These are phyloP conservation scores for Helichrysum umbraculigerum DNA, from an alignment of 129 eudicot genomes.

Conservation along the genomic window DNA sequence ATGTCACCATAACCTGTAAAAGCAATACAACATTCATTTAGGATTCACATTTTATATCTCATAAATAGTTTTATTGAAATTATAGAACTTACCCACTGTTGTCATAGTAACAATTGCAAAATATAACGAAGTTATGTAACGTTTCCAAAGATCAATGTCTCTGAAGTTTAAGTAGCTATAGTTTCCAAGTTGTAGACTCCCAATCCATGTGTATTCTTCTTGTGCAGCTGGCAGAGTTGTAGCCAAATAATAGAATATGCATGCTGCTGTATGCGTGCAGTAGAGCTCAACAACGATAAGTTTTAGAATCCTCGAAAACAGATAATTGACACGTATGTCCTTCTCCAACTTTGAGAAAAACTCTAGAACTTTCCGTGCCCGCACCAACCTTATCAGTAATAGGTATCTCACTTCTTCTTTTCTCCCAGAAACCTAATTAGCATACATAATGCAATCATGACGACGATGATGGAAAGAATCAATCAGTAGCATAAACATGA, in stretches of 20 bases:
- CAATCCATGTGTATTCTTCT: slow-evolving; percentile 96
- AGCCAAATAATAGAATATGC: slow-evolving; percentile 90
- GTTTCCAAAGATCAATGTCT: slow-evolving; percentile 80
- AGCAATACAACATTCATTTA: slow-evolving; percentile 9
- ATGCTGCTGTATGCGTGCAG: slow-evolving; percentile 98
- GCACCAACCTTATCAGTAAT: slow-evolving; percentile 65
- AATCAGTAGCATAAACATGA: background rate
- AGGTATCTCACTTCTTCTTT: slow-evolving; percentile 83
- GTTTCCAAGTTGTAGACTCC: slow-evolving; percentile 83
- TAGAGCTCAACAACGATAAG: slow-evolving; percentile 81
- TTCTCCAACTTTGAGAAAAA: slow-evolving; percentile 74
- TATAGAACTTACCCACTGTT: slow-evolving; percentile 70
- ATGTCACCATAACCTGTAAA: slow-evolving; percentile 91
- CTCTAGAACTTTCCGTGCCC: slow-evolving; percentile 61
- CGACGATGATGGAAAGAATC: background rate
- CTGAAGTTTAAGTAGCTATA: slow-evolving; percentile 74
- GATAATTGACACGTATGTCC: slow-evolving; percentile 82
- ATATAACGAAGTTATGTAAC: slow-evolving; percentile 76
- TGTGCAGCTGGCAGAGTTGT: slow-evolving; percentile 67
- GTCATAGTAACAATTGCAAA: slow-evolving; percentile 95
- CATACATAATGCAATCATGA: background rate
- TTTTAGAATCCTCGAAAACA: slow-evolving; percentile 77
- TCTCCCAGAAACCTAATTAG: slow-evolving; percentile 55
- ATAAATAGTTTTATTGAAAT: background rate
- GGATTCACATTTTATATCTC: background rate